These are phyloP conservation scores for Cudoniella acicularis DNA, from an alignment of 495 filamentous ascomycete genomes.

Conservation along the genomic window DNA sequence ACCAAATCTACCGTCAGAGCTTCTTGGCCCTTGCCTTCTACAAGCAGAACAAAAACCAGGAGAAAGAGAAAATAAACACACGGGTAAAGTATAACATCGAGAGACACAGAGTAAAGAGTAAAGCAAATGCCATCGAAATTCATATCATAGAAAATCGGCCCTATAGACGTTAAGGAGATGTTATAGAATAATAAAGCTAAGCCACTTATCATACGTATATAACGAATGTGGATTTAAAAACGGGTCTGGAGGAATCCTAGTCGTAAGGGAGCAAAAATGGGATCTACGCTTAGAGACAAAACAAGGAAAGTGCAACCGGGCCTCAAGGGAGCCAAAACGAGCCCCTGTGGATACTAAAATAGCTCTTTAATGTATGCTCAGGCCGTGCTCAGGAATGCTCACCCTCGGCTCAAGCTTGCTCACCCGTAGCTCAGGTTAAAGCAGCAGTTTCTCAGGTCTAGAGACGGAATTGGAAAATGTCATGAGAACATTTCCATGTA, in stretches of 20 bases:
- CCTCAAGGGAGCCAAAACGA: no score
- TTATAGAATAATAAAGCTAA: neutral
- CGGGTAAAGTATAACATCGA: neutral
- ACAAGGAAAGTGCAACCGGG: no score
- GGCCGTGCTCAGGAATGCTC: no score
- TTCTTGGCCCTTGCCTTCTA: conserved; percentile 1
- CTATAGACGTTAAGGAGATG: neutral
- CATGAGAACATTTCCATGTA: no score
- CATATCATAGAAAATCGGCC: neutral
- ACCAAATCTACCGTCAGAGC: neutral
- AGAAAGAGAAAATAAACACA: neutral
- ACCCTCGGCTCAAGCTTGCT: no score
- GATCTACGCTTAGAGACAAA: neutral
- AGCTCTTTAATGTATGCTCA: no score
- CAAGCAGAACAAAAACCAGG: neutral
- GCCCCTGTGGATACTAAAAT: no score
- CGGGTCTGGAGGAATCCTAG: neutral
- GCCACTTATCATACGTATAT: neutral
- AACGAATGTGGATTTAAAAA: neutral
- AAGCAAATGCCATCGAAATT: neutral
- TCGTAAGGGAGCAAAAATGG: neutral
- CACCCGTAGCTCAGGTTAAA: no score
- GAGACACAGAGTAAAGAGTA: neutral
- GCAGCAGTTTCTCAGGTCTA: no score
- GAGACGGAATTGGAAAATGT: no score